Conservation (phyloP, 768 basidiomycete species). For the Leccinum fibrillosum region DNA sequence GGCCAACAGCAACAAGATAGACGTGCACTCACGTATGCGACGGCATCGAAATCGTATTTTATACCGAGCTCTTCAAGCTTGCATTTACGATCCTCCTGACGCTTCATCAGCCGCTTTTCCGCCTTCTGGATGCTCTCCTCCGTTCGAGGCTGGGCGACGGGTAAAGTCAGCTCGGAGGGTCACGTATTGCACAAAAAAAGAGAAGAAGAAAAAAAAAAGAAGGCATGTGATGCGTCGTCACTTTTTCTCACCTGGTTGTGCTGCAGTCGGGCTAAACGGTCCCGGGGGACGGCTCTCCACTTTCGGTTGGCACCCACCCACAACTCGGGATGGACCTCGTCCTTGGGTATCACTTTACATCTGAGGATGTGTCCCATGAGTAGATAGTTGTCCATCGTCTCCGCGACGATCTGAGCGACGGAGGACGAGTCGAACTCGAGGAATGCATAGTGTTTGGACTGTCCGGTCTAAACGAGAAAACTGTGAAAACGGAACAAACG, state of each 20-base stretch:
- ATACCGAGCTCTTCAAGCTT: conserved; percentile 83
- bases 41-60: conserved; percentile 78
- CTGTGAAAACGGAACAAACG: background rate
- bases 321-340: conserved; percentile 86
- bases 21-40: conserved; percentile 68
- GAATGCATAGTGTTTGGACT: conserved; percentile 96
- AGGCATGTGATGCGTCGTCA: background rate
- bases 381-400: conserved; percentile 99
- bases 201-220: background rate
- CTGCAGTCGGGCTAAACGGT: conserved; percentile 63
- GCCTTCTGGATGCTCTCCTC: conserved; percentile 64
- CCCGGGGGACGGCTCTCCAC: conserved; percentile 74
- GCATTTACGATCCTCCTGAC: conserved; percentile 73
- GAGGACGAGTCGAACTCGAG: conserved; percentile 88
- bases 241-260: conserved; percentile 72
- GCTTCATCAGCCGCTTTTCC: conserved; percentile 65
- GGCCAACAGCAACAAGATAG: background rate
- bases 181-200: background rate
- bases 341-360: conserved; percentile 87
- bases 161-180: conserved; percentile 5
- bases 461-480: conserved; percentile 63
- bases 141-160: conserved; percentile 58
- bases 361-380: conserved; percentile 90
- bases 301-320: conserved; percentile 98
- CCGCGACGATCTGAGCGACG: conserved; percentile 92